Base-by-base conservation (phyloP, 257 asterid genomes). In the Forsythia viridissima region DNA sequence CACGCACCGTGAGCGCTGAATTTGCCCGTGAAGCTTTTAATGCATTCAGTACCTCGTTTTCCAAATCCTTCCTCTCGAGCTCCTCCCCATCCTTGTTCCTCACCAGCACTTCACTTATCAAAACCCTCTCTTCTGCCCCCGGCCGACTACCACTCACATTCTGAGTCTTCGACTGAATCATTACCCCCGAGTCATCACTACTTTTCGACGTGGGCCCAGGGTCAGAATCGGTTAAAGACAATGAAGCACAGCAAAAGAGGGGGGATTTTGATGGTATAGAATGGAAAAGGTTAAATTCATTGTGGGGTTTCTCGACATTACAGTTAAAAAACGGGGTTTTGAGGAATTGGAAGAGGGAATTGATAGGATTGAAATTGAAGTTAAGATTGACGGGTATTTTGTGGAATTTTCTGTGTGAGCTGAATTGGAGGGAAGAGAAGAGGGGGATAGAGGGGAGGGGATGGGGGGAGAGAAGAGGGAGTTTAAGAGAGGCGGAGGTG, bases 81-180 rank as follows among this genome's bases (percentile, higher is more conserved):
- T 91, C 97, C 77, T 93, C 98, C 34, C 99, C 99, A 76, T 93
- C 99, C 72, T 92, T 96, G 85, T 88, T 92, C 83, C 92, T 90
- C 84, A 96, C 98, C 76, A 92, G 77, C 69, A 93, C 99, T 80
- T 96, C 99, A 83, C 97, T 92, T 34, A 96, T 91, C 82, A 96
- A 80, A 76, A 93, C 94, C 86, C 97, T 91, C 86, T 96, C 99
- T 65, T 96, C 98, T 76, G 91, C 93, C 8, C 91, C 84, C 11
- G 88, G 78, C 1, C 84, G 83, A 67, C 63, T 83, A 21, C 87
- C 70, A 40, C 88, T 79, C 57, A 85, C 87, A 73, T 76, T 85
- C 87, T 89, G 42, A 44, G 75, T 82, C 66, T 83, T 92, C 77
- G 87, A 77, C 81, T 77, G 93, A 57, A 81, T 55, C 80, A 80